Percentiles rank a stretch among this genome's conserved stretches.
Conservation (phyloP, 2,329 filamentous ascomycete genomes). For the Diaporthe ilicicola region DNA sequence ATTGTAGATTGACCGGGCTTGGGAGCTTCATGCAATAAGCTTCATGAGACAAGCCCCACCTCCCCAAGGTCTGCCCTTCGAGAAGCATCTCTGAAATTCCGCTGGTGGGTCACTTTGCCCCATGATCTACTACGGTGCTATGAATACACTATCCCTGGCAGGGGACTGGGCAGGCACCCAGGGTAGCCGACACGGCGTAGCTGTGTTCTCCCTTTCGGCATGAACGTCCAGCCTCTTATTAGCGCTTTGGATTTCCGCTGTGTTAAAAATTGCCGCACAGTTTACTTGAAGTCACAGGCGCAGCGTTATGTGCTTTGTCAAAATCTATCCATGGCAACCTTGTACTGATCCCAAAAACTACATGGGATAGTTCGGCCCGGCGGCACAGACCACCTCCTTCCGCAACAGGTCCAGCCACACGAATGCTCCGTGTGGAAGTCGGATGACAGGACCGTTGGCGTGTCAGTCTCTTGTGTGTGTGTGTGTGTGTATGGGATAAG, state of each 20-base stretch:
- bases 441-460: conserved; percentile 2
- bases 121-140: neutral
- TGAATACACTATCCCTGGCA: neutral
- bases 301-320: too few relatives aligned
- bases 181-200: too few relatives aligned
- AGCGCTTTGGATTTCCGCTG: too few relatives aligned
- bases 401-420: neutral
- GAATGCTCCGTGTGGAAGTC: neutral
- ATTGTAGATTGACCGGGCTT: neutral
- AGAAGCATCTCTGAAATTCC: conserved; percentile 32
- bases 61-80: conserved; percentile 18
- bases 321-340: too few relatives aligned
- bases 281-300: too few relatives aligned
- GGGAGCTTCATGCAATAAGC: conserved; percentile 17
- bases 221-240: neutral
- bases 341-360: neutral
- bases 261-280: too few relatives aligned
- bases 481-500: too few relatives aligned
- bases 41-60: conserved; percentile 5
- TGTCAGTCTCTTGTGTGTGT: too few relatives aligned
- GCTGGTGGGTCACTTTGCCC: neutral
- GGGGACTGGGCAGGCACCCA: neutral
- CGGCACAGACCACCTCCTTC: conserved; percentile 24
- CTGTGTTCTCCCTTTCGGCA: too few relatives aligned
- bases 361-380: conserved; percentile 3